Conservation (phyloP, 208 protist species). For the Wallacemonas sp. region DNA sequence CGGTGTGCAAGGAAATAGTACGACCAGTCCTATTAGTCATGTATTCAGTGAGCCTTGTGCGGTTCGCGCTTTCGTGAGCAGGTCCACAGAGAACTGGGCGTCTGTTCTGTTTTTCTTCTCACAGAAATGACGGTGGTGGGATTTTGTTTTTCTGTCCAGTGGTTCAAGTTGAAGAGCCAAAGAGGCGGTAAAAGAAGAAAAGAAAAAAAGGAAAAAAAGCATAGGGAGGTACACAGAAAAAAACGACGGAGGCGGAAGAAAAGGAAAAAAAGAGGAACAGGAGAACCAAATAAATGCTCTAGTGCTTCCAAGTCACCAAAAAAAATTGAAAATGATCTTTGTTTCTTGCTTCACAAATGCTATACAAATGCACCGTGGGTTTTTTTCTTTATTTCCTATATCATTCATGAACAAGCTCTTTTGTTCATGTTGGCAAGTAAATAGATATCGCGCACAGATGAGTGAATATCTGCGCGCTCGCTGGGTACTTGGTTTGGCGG, state of each 20-base stretch:
- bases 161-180: no score
- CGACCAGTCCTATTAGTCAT: no score
- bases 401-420: neutral
- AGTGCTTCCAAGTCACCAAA: constrained; percentile 9
- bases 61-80: no score
- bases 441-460: no score
- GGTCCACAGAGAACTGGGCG: no score
- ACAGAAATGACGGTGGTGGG: no score
- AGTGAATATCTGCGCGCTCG: no score
- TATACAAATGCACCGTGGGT: no score
- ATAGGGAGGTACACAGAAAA: constrained; percentile 1
- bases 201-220: constrained; percentile 16
- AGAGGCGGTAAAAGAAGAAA: constrained; percentile 4
- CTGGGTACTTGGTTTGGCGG: no score
- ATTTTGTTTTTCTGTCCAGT: neutral
- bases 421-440: neutral
- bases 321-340: neutral
- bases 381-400: neutral
- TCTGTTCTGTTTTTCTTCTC: no score
- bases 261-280: constrained; percentile 15
- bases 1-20: no score
- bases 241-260: constrained; percentile 10
- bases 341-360: neutral
- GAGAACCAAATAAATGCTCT: neutral
- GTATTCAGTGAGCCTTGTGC: no score